phyloP scores from a whole-genome alignment of 768 basidiomycete genomes.

The Lentinula sp. region DNA sequence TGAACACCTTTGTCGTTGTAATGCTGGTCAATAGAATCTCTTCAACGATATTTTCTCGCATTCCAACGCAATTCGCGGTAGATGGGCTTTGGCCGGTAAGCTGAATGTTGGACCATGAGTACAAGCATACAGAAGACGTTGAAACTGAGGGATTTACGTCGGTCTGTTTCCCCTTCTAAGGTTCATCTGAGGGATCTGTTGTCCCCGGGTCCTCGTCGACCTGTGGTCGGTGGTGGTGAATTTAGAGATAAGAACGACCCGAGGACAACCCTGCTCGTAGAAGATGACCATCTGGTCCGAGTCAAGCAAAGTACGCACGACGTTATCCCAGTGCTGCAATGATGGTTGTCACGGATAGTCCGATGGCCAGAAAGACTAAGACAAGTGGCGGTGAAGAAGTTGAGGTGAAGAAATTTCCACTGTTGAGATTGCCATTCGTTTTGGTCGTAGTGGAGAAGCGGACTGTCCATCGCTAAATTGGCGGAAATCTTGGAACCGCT shows the following conservation, averaged over 20 bases:
- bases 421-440: background rate
- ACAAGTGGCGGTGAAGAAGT: background rate
- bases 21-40: conserved; percentile 39
- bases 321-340: background rate
- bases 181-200: too few relatives aligned
- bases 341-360: background rate
- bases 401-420: background rate
- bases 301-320: background rate
- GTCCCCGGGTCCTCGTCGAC: background rate
- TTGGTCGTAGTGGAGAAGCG: too few relatives aligned
- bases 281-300: background rate
- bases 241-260: too few relatives aligned
- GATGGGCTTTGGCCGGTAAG: too few relatives aligned
- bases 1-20: conserved; percentile 74
- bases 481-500: too few relatives aligned
- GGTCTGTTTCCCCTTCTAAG: too few relatives aligned
- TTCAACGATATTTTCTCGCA: background rate
- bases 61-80: background rate
- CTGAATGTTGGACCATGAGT: too few relatives aligned
- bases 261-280: too few relatives aligned
- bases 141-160: too few relatives aligned
- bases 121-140: too few relatives aligned
- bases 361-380: conserved; percentile 1
- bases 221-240: too few relatives aligned
- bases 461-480: too few relatives aligned